Conservation (phyloP, 1,284 basidiomycete species). For the Anthracocystis panici-leucophaei region DNA sequence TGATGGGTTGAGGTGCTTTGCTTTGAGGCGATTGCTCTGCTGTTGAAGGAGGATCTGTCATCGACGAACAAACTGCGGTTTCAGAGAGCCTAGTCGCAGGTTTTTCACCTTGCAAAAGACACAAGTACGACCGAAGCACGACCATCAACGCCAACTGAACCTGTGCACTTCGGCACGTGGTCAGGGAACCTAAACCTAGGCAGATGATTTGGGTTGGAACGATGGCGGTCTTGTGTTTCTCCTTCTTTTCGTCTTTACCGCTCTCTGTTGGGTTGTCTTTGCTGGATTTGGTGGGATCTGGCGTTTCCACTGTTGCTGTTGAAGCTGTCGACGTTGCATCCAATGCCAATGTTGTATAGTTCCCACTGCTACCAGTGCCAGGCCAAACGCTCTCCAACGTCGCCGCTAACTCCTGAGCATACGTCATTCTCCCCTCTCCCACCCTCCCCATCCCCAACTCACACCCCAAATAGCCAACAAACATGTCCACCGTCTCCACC, state of each 20-base stretch:
- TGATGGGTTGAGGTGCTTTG: neutral
- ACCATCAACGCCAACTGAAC: constrained; percentile 42
- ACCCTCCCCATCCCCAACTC: neutral
- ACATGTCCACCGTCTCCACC: constrained; percentile 5
- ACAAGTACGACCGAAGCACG: constrained; percentile 10
- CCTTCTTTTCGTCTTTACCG: neutral
- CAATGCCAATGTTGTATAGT: no score
- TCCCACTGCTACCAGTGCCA: no score
- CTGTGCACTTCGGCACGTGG: constrained; percentile 21
- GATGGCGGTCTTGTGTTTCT: neutral
- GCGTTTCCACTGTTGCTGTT: neutral
- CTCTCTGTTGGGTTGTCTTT: neutral
- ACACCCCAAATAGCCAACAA: constrained; percentile 11
- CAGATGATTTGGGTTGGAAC: constrained; percentile 24
- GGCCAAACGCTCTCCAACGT: constrained; percentile 11
- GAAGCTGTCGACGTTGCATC: no score
- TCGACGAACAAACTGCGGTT: no score
- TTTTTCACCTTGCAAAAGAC: no score
- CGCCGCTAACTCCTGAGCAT: constrained; percentile 1
- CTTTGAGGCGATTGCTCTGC: no score
- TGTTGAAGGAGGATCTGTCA: no score
- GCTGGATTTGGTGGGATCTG: neutral
- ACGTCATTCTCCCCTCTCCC: neutral
- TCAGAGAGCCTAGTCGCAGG: no score
- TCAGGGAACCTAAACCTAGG: constrained; percentile 30